phyloP scores from a whole-genome alignment of 805 yeast species.

The Candida anglica region DNA sequence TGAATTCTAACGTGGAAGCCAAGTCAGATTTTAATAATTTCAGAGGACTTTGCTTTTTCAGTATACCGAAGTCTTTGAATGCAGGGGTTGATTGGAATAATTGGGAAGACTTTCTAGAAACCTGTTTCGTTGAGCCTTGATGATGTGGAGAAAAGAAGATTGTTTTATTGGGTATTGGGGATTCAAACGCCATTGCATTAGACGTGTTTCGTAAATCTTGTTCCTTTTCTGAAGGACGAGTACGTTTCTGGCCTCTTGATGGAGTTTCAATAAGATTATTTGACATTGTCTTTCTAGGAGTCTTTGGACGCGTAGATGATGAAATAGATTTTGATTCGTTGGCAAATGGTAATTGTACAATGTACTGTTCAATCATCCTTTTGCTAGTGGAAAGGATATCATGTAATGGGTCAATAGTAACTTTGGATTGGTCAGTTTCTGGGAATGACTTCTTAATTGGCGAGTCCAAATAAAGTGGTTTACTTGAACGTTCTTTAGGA shows the following conservation, averaged over 20 bases:
- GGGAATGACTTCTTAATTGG: conserved; percentile 7
- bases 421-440: not conserved
- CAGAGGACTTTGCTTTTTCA: conserved; percentile 5
- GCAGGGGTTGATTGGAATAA: conserved; percentile 23
- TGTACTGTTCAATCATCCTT: conserved; percentile 7
- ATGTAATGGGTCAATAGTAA: conserved; percentile 13
- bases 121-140: conserved; percentile 10
- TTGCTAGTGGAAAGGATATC: conserved; percentile 14
- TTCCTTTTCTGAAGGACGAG: not conserved
- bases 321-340: too few species aligned
- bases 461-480: conserved; percentile 3
- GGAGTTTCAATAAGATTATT: conserved; percentile 1
- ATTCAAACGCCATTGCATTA: not conserved
- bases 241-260: conserved; percentile 1
- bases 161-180: conserved; percentile 23
- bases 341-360: conserved; percentile 13
- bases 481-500: conserved; percentile 12
- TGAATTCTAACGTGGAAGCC: not conserved
- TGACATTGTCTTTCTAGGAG: not conserved
- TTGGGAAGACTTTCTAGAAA: conserved; percentile 4
- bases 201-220: not conserved
- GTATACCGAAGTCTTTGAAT: conserved; percentile 8
- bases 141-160: conserved; percentile 25
- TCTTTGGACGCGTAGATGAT: too few species aligned
- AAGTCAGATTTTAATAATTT: conserved; percentile 1